These are phyloP conservation scores for Mycena amicta DNA, from an alignment of 768 basidiomycete species.

Conservation along the genomic window DNA sequence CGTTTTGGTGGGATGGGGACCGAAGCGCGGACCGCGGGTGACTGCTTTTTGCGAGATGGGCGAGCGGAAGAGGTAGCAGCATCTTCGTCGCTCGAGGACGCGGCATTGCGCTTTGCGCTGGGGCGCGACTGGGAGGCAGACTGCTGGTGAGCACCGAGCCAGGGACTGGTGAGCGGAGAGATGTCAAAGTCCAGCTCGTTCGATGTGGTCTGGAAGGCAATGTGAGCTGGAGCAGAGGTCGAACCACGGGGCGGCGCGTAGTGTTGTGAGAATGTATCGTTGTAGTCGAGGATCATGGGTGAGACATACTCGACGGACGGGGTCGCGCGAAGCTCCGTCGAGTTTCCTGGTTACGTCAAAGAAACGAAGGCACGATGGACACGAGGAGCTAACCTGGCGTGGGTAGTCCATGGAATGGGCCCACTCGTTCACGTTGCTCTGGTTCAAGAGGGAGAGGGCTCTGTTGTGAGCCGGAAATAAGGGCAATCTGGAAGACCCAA, in stretches of 20 bases:
- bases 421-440: conserved; percentile 33
- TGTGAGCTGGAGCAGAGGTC: conserved; percentile 70
- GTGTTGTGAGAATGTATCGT: conserved; percentile 27
- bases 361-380: conserved; percentile 15
- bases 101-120: conserved; percentile 51
- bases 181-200: conserved; percentile 70
- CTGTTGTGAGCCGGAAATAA: conserved; percentile 57
- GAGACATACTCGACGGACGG: conserved; percentile 60
- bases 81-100: conserved; percentile 62
- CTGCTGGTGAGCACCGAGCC: conserved; percentile 65
- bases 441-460: conserved; percentile 39
- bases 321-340: conserved; percentile 25
- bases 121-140: conserved; percentile 21
- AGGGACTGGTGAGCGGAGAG: conserved; percentile 80
- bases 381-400: conserved; percentile 60
- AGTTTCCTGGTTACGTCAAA: conserved; percentile 21
- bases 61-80: conserved; percentile 25
- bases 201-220: conserved; percentile 61
- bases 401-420: conserved; percentile 55
- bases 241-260: conserved; percentile 41
- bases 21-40: conserved; percentile 48
- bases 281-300: conserved; percentile 58
- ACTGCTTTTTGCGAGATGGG: conserved; percentile 55
- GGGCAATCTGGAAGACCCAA: conserved; percentile 60
- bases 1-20: conserved; percentile 28